A percentile compares a stretch with the other conserved stretches of the same genome.
Evolutionary conservation across 441 rosid genomes (phyloP).

Genomic region (Mallotus japonicus): DNA sequence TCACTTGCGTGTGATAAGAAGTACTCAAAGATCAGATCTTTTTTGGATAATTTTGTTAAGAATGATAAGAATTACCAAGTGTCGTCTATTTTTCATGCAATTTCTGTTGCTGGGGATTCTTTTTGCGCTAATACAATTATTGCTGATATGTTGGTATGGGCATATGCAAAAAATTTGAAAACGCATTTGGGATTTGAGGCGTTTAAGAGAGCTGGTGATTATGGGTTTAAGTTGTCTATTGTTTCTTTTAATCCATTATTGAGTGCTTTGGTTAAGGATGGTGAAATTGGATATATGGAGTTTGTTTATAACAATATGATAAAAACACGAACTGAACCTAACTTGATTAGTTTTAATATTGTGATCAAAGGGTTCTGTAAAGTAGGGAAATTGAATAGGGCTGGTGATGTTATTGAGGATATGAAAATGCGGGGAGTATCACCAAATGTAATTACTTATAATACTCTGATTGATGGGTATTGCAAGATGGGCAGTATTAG

Average conservation of each 20-base stretch:
- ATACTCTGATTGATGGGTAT: slow-evolving; percentile 63
- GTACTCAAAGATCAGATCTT: slow-evolving; percentile 61
- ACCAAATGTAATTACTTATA: slow-evolving; percentile 61
- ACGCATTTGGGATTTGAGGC: slow-evolving; percentile 52
- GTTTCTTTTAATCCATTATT: slow-evolving; percentile 69
- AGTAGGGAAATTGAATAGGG: slow-evolving; percentile 67
- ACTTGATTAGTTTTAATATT: slow-evolving; percentile 51
- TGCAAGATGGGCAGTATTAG: slow-evolving; percentile 64
- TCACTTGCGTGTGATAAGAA: slow-evolving; percentile 46
- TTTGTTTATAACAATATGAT: slow-evolving; percentile 63
- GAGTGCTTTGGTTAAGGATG: slow-evolving; percentile 53
- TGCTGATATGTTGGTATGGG: slow-evolving; percentile 65
- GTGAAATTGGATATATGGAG: slow-evolving; percentile 47
- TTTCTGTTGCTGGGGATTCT: slow-evolving; percentile 48
- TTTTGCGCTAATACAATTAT: slow-evolving; percentile 51
- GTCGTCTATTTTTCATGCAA: slow-evolving; percentile 54
- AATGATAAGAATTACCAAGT: slow-evolving; percentile 34
- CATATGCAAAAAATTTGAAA: slow-evolving; percentile 50
- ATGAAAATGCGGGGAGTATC: slow-evolving; percentile 54
- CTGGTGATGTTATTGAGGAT: slow-evolving; percentile 63
- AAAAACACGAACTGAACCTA: slow-evolving; percentile 51
- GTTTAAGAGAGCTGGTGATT: slow-evolving; percentile 70
- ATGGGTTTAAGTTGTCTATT: slow-evolving; percentile 59
- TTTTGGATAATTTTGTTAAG: slow-evolving; percentile 57
- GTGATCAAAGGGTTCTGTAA: slow-evolving; percentile 66